Evolutionary conservation across 1,284 basidiomycete species (phyloP).

Genomic region (Pseudozyma hubeiensis): DNA sequence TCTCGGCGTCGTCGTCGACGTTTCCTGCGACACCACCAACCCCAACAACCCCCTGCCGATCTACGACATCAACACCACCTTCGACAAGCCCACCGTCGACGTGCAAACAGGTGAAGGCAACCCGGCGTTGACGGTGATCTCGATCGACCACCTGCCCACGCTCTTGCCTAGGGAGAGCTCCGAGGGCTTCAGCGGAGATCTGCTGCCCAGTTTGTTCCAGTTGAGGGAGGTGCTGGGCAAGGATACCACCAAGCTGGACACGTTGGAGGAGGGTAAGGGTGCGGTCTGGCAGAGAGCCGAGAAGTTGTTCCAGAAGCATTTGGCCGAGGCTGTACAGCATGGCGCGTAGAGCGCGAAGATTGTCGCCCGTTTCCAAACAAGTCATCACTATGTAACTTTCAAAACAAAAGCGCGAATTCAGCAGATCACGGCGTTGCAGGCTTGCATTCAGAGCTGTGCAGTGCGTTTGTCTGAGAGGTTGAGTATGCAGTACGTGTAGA

Average conservation of each 20-base stretch:
- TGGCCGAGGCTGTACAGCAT: constrained; percentile 66
- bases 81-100: constrained; percentile 89
- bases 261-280: constrained; percentile 62
- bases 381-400: no score
- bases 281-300: constrained; percentile 90
- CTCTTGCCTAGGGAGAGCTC: constrained; percentile 94
- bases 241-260: constrained; percentile 40
- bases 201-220: constrained; percentile 78
- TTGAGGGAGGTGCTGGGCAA: constrained; percentile 58
- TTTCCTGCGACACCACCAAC: constrained; percentile 99
- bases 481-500: no score
- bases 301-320: constrained; percentile 83
- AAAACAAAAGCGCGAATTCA: no score
- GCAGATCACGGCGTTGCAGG: no score
- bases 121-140: constrained; percentile 81
- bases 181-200: constrained; percentile 92
- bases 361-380: no score
- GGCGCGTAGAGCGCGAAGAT: constrained; percentile 9
- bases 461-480: no score
- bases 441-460: no score
- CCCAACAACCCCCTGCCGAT: constrained; percentile 98
- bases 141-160: constrained; percentile 97
- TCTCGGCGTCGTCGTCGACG: constrained; percentile 90
- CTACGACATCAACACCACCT: constrained; percentile 95
- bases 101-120: constrained; percentile 71